Conservation (phyloP, 352 stramenopile genomes). For the Pythium phragmiticola region DNA sequence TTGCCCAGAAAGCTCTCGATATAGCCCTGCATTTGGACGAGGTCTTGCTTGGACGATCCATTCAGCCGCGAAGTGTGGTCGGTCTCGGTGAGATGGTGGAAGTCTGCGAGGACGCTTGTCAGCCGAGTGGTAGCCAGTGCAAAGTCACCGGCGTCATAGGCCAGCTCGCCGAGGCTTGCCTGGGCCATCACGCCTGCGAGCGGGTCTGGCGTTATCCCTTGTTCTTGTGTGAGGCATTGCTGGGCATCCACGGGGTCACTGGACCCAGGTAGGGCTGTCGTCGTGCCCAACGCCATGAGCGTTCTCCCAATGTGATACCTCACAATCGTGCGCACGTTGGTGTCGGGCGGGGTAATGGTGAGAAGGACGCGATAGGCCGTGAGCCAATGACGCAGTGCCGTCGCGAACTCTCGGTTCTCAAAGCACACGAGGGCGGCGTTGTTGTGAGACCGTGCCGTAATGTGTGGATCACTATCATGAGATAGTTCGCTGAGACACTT, state of each 20-base stretch:
- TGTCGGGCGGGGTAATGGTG: slow-evolving; percentile 22
- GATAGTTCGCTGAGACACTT: not conserved
- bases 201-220: not conserved
- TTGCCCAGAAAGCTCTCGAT: slow-evolving; percentile 47
- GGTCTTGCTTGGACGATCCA: slow-evolving; percentile 23
- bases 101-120: slow-evolving; percentile 28
- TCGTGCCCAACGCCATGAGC: slow-evolving; percentile 31
- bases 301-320: slow-evolving; percentile 49
- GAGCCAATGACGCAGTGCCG: slow-evolving; percentile 36
- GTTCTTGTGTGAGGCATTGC: slow-evolving; percentile 29
- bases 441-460: slow-evolving; percentile 39
- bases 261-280: slow-evolving; percentile 1
- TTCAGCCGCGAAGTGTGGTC: not conserved
- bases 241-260: slow-evolving; percentile 12
- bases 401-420: slow-evolving; percentile 28
- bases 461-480: slow-evolving; percentile 3
- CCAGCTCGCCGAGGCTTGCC: slow-evolving; percentile 35
- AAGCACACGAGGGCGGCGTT: slow-evolving; percentile 40
- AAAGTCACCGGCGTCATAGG: slow-evolving; percentile 46
- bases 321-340: slow-evolving; percentile 34
- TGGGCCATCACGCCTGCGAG: slow-evolving; percentile 30
- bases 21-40: slow-evolving; percentile 44
- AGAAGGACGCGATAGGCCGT: slow-evolving; percentile 30
- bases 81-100: slow-evolving; percentile 17
- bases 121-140: slow-evolving; percentile 40